phyloP scores from a whole-genome alignment of 2,329 filamentous ascomycete genomes.

The Rutstroemia sp. region DNA sequence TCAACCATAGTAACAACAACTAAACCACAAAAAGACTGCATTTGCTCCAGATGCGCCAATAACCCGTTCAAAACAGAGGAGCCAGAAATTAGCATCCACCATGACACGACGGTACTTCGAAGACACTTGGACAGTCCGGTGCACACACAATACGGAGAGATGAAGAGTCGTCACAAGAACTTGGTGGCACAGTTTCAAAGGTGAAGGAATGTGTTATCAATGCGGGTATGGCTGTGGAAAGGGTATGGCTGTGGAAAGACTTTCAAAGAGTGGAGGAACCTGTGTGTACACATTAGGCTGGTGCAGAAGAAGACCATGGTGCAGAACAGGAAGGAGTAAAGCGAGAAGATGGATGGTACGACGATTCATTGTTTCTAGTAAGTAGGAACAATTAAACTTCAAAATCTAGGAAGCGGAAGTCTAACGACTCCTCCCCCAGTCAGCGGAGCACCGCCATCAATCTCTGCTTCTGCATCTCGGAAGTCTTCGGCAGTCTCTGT shows the following conservation, averaged over 20 bases:
- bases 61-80: not conserved
- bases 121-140: not conserved
- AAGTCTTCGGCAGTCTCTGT: too few relatives aligned
- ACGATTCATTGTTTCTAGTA: too few relatives aligned
- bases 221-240: not conserved
- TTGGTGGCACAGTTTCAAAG: not conserved
- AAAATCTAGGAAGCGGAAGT: too few relatives aligned
- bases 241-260: not conserved
- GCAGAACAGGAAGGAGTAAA: not conserved
- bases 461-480: too few relatives aligned
- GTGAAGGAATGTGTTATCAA: not conserved
- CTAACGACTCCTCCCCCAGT: too few relatives aligned
- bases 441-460: too few relatives aligned
- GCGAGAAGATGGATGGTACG: not conserved
- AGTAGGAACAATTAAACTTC: too few relatives aligned
- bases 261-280: not conserved
- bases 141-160: not conserved
- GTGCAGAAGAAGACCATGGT: not conserved
- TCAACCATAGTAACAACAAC: too few relatives aligned
- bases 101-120: not conserved
- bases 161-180: not conserved
- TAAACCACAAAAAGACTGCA: too few relatives aligned
- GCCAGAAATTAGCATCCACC: not conserved
- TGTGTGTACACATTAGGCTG: not conserved
- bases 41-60: not conserved